phyloP scores from a whole-genome alignment of 768 basidiomycete species.

The Lactarius quietus region DNA sequence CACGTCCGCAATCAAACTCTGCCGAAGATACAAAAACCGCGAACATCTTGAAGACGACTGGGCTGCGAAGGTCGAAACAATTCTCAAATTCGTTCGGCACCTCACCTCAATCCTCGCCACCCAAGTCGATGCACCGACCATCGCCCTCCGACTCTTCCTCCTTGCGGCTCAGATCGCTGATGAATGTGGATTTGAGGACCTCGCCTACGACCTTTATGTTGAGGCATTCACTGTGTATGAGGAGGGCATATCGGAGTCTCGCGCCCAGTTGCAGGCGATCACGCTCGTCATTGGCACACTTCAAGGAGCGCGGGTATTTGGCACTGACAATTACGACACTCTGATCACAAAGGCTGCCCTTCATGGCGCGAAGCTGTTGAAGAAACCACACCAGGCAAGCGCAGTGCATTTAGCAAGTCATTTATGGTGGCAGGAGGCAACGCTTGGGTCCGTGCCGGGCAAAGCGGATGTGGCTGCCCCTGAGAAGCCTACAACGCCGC shows the following conservation, averaged over 20 bases:
- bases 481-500: conserved; percentile 34
- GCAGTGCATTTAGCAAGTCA: conserved; percentile 95
- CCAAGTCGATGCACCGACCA: conserved; percentile 88
- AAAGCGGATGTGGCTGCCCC: conserved; percentile 43
- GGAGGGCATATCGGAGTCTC: conserved; percentile 92
- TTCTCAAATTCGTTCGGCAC: conserved; percentile 94
- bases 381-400: conserved; percentile 97
- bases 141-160: conserved; percentile 91
- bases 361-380: conserved; percentile 92
- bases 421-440: conserved; percentile 92
- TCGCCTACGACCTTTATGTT: conserved; percentile 96
- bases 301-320: conserved; percentile 87
- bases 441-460: conserved; percentile 36
- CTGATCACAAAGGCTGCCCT: conserved; percentile 98
- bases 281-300: conserved; percentile 91
- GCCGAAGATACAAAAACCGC: conserved; percentile 82
- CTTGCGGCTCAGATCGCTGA: conserved; percentile 94
- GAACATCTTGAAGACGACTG: conserved; percentile 81
- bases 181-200: conserved; percentile 92
- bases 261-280: conserved; percentile 96
- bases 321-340: conserved; percentile 93
- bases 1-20: conserved; percentile 88
- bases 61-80: conserved; percentile 77
- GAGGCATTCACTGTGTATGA: conserved; percentile 98
- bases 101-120: conserved; percentile 90